These are phyloP conservation scores for Chrysopogon serrulatus DNA, from an alignment of 176 grass and related monocot species.

Conservation along the genomic window DNA sequence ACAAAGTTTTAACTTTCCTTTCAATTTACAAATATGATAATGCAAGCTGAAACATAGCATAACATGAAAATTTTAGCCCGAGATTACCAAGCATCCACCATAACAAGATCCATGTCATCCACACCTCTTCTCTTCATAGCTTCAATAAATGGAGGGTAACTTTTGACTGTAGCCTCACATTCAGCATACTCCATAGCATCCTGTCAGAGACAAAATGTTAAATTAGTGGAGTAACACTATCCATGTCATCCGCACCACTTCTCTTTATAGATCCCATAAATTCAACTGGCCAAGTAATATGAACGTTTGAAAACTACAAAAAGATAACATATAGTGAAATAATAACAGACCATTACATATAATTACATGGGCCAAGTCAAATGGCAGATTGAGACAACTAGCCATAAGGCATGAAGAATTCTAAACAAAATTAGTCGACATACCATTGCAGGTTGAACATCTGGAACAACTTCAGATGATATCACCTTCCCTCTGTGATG, in stretches of 20 bases:
- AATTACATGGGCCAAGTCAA: background rate
- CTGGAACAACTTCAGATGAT: conserved; percentile 75
- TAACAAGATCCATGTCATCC: conserved; percentile 99
- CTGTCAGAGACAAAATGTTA: conserved; percentile 44
- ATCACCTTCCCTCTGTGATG: conserved; percentile 97
- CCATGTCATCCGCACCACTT: conserved; percentile 96
- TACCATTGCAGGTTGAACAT: conserved; percentile 99
- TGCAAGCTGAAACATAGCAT: background rate
- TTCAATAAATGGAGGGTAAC: conserved; percentile 92
- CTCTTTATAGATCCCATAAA: conserved; percentile 78
- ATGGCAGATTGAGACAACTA: background rate
- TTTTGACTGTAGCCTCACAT: conserved; percentile 94
- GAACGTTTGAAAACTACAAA: conserved; percentile 19
- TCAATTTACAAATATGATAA: conserved; percentile 5
- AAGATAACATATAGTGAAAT: background rate
- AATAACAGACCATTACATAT: background rate
- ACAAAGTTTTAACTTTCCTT: background rate
- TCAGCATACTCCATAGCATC: conserved; percentile 99
- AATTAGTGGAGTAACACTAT: conserved; percentile 48
- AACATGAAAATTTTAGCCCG: background rate
- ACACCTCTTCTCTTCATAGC: conserved; percentile 99
- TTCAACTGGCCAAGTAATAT: background rate
- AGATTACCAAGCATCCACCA: conserved; percentile 98
- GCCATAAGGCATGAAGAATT: conserved; percentile 13
- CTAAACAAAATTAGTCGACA: conserved; percentile 7